Conservation (phyloP, 495 filamentous ascomycete genomes). For the Podospora pseudopauciseta region DNA sequence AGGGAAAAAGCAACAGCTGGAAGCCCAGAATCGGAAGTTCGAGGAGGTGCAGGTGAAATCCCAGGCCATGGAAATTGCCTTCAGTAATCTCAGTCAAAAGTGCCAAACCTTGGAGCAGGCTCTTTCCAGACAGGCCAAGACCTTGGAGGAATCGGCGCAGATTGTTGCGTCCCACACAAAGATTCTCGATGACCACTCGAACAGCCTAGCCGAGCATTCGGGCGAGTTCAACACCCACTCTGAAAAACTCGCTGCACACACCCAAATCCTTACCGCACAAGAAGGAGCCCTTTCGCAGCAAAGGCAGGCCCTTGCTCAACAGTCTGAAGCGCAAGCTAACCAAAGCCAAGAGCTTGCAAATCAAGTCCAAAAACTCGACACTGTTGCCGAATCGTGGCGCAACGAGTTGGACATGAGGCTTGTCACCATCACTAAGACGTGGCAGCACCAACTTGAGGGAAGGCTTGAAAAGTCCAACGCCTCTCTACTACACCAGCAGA, state of each 20-base stretch:
- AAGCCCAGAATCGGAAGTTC: not conserved
- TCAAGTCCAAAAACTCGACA: too few relatives aligned
- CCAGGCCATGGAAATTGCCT: not conserved
- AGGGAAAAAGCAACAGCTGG: not conserved
- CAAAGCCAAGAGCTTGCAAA: not conserved
- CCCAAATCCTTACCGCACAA: not conserved
- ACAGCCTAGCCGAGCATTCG: not conserved
- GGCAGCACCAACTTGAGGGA: not conserved
- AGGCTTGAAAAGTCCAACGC: not conserved
- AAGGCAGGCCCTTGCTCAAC: not conserved
- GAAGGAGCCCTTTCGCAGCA: not conserved
- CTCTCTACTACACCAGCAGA: not conserved
- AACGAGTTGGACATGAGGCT: not conserved
- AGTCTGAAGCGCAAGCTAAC: not conserved
- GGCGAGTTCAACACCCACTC: not conserved
- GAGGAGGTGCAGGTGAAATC: not conserved
- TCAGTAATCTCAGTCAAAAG: not conserved
- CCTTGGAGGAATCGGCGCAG: not conserved
- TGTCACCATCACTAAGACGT: not conserved
- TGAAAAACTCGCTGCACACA: not conserved
- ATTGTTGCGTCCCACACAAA: not conserved
- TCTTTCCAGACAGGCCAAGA: not conserved
- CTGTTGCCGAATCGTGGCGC: not conserved
- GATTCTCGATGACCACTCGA: not conserved
- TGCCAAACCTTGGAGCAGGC: not conserved